Conservation (phyloP, 177 flowering plant species). For the Vitis hybrid region DNA sequence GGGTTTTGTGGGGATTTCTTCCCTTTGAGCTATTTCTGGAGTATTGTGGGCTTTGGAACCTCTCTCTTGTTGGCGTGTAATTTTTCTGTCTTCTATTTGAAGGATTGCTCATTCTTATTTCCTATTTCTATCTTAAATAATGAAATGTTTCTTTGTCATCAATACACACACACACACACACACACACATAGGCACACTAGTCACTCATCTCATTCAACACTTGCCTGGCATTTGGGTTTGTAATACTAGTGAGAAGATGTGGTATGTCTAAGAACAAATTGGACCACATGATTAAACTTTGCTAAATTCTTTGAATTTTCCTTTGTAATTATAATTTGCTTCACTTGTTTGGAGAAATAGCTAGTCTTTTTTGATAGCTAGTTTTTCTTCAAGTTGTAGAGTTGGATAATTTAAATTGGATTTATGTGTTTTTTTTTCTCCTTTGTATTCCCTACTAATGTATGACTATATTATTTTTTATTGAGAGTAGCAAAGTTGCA, state of each 20-base stretch:
- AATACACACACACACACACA: neutral
- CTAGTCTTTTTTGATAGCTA: neutral
- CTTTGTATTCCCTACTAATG: neutral
- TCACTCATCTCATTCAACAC: neutral
- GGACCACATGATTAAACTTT: neutral
- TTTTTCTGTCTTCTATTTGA: no score
- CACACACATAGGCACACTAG: no score
- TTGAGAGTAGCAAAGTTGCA: conserved; percentile 68
- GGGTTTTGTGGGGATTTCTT: no score
- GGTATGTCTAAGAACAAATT: neutral
- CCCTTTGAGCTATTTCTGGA: no score
- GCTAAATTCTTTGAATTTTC: neutral
- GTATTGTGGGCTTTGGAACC: no score
- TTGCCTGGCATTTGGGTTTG: neutral
- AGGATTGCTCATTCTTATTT: neutral
- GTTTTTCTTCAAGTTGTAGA: neutral
- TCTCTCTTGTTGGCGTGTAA: no score
- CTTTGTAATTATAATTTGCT: neutral
- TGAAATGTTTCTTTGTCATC: neutral
- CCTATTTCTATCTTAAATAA: neutral
- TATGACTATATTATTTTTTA: conserved; percentile 3
- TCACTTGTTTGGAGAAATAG: neutral
- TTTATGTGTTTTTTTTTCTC: conserved; percentile 3
- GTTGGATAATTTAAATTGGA: neutral
- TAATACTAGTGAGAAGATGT: neutral